phyloP scores from a whole-genome alignment of 176 grass and related monocot species.

The Oropetium thomaeum region DNA sequence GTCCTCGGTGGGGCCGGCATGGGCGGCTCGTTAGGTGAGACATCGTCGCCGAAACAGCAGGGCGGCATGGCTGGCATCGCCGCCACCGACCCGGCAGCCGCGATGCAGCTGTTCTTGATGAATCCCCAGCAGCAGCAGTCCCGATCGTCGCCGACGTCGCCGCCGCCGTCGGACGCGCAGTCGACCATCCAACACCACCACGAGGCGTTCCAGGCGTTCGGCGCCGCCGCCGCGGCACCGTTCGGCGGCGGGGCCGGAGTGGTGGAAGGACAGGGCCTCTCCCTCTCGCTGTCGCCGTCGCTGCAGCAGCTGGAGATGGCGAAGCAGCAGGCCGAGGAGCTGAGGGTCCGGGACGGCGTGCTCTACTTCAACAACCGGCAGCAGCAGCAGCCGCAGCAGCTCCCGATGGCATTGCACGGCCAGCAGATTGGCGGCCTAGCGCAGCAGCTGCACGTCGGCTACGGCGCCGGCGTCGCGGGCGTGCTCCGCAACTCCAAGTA shows the following conservation, averaged over 20 bases:
- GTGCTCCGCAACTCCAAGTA: slow-evolving; percentile 93
- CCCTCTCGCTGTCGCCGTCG: slow-evolving; percentile 80
- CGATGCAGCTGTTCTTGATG: slow-evolving; percentile 90
- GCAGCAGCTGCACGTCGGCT: slow-evolving; percentile 59
- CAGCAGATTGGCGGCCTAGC: slow-evolving; percentile 43
- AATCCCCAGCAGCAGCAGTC: slow-evolving; percentile 67
- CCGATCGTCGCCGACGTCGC: slow-evolving; percentile 55
- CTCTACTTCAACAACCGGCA: slow-evolving; percentile 87
- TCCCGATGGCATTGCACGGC: slow-evolving; percentile 69
- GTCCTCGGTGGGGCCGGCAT: slow-evolving; percentile 46
- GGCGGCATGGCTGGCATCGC: slow-evolving; percentile 43
- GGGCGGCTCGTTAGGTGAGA: slow-evolving; percentile 51
- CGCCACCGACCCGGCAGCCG: slow-evolving; percentile 55
- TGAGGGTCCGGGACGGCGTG: slow-evolving; percentile 73
- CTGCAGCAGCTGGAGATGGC: slow-evolving; percentile 96
- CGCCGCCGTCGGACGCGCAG: slow-evolving; percentile 42
- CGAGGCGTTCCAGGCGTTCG: slow-evolving; percentile 73
- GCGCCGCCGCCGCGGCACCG: slow-evolving; percentile 15
- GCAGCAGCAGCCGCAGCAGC: slow-evolving; percentile 46
- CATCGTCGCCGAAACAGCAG: slow-evolving; percentile 43
- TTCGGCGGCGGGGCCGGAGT: slow-evolving; percentile 54
- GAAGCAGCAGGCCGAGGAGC: slow-evolving; percentile 83
- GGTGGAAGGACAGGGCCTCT: slow-evolving; percentile 82
- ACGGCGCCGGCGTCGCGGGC: slow-evolving; percentile 53
- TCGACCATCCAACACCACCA: slow-evolving; percentile 64